Conservation (phyloP, 139 green algal genomes). For the Picochlorum sp. region DNA sequence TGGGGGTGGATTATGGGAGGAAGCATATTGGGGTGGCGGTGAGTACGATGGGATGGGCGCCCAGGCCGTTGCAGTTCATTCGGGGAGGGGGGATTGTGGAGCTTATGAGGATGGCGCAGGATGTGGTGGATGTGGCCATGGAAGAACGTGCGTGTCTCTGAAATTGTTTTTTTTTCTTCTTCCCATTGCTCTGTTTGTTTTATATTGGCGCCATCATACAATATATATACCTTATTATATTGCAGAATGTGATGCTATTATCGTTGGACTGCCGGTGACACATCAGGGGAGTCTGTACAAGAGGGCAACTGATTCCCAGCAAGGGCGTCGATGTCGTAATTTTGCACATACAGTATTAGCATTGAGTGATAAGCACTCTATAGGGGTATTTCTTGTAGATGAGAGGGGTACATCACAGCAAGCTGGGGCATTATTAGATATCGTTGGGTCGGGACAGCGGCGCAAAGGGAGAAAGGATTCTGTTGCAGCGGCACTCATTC, state of each 20-base stretch:
- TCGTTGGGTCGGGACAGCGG: neutral
- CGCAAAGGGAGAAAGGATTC: slow-evolving; percentile 13
- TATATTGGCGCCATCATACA: neutral
- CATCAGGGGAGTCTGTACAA: neutral
- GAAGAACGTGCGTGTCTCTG: neutral
- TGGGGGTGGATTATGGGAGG: slow-evolving; percentile 30
- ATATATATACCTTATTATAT: neutral
- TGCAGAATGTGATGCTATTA: slow-evolving; percentile 21
- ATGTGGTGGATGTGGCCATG: slow-evolving; percentile 15
- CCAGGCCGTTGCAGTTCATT: slow-evolving; percentile 13
- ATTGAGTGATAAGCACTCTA: neutral
- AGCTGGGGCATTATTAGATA: slow-evolving; percentile 1
- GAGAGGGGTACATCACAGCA: slow-evolving; percentile 10
- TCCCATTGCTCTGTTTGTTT: neutral
- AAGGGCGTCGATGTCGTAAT: slow-evolving; percentile 30
- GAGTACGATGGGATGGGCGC: slow-evolving; percentile 27
- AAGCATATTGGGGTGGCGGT: slow-evolving; percentile 23
- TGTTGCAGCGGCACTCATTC: slow-evolving; percentile 25
- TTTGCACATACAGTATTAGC: slow-evolving; percentile 18
- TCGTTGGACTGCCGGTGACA: slow-evolving; percentile 30
- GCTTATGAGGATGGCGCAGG: slow-evolving; percentile 2
- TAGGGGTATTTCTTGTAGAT: slow-evolving; percentile 18
- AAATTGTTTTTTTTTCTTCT: neutral
- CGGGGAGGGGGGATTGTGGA: slow-evolving; percentile 5
- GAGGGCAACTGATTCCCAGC: slow-evolving; percentile 25